These are phyloP conservation scores for Onygenales sp. DNA, from an alignment of 2,329 filamentous ascomycete species.

Conservation along the genomic window DNA sequence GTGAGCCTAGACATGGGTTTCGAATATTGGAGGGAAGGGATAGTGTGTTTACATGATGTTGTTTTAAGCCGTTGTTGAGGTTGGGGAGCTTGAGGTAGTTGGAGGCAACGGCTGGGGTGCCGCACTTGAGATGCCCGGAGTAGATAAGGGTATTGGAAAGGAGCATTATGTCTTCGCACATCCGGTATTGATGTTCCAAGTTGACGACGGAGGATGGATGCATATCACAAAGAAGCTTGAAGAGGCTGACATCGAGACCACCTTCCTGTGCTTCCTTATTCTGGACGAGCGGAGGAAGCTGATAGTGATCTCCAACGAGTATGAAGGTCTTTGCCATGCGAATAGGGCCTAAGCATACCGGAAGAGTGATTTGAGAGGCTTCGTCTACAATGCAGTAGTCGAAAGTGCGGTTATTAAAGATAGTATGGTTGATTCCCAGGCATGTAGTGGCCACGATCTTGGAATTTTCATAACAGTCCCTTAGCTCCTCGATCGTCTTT, in stretches of 20 bases:
- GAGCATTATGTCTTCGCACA: constrained; percentile 95
- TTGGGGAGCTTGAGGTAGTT: constrained; percentile 60
- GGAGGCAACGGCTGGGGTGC: constrained; percentile 63
- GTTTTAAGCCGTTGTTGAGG: constrained; percentile 47
- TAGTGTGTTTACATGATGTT: constrained; percentile 39
- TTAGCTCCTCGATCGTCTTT: constrained; percentile 71
- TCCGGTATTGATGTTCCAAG: constrained; percentile 92
- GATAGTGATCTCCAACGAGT: constrained; percentile 91
- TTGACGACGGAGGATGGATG: constrained; percentile 84
- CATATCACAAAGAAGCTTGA: constrained; percentile 82
- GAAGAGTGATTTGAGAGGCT: constrained; percentile 92
- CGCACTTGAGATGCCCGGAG: constrained; percentile 79
- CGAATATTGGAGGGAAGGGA: constrained; percentile 9
- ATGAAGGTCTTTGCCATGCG: constrained; percentile 89
- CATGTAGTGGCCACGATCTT: constrained; percentile 93
- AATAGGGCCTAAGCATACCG: constrained; percentile 88
- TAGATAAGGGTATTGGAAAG: constrained; percentile 92
- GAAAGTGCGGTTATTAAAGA: constrained; percentile 83
- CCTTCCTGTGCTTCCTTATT: constrained; percentile 80
- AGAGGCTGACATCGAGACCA: constrained; percentile 84
- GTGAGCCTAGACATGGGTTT: constrained; percentile 48
- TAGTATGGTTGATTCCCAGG: constrained; percentile 75
- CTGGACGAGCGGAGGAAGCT: constrained; percentile 86
- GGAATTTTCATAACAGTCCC: constrained; percentile 71
- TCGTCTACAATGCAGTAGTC: constrained; percentile 99